Conservation (phyloP, 2,329 filamentous ascomycete species). For the Paraphoma chrysanthemicola region DNA sequence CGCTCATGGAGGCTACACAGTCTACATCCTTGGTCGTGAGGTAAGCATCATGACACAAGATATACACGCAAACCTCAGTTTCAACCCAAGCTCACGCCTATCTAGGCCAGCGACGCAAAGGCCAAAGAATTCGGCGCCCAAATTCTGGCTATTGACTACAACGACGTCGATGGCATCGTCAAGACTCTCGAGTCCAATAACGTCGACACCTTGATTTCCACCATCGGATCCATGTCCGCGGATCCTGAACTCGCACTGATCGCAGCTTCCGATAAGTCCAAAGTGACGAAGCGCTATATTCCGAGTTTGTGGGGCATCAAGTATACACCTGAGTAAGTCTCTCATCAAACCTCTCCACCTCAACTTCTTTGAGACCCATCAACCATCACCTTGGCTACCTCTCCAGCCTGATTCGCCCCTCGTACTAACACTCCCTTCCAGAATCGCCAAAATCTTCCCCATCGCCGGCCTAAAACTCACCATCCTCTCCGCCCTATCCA, state of each 20-base stretch:
- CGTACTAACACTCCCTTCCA: not conserved
- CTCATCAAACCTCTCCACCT: not conserved
- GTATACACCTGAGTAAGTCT: conserved; percentile 17
- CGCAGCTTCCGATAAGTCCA: conserved; percentile 11
- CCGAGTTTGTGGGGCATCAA: conserved; percentile 20
- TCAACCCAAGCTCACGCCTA: not conserved
- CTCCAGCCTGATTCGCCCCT: no score
- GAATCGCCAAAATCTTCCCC: not conserved
- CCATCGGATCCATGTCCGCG: conserved; percentile 2
- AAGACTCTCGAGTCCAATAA: conserved; percentile 10
- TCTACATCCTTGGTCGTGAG: conserved; percentile 8
- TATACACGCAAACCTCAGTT: not conserved
- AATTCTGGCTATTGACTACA: conserved; percentile 15
- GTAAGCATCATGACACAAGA: not conserved
- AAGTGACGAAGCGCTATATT: conserved; percentile 21
- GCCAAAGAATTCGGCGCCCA: conserved; percentile 3
- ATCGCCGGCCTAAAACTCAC: not conserved
- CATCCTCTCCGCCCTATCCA: not conserved
- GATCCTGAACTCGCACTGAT: conserved; percentile 16
- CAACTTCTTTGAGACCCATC: not conserved
- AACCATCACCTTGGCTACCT: no score
- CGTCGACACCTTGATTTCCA: conserved; percentile 18
- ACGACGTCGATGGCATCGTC: conserved; percentile 3
- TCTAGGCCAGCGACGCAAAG: conserved; percentile 2
- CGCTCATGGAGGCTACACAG: not conserved